These are phyloP conservation scores for Colletotrichum sp. DNA, from an alignment of 2,329 filamentous ascomycete genomes.

Conservation along the genomic window DNA sequence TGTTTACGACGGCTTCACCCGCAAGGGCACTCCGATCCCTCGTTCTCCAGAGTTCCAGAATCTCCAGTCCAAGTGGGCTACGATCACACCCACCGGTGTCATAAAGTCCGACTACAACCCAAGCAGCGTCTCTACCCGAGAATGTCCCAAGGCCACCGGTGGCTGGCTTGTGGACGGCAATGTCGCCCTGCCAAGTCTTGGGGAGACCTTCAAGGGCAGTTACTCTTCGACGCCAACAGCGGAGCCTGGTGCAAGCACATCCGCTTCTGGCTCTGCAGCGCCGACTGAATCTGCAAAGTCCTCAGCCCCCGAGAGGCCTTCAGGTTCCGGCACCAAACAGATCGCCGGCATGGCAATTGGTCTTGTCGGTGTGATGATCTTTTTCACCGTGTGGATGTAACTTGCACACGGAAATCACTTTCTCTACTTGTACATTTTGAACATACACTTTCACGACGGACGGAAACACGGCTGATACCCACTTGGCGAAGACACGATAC, in stretches of 20 bases:
- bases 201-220: conserved; percentile 49
- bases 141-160: conserved; percentile 73
- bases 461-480: conserved; percentile 13
- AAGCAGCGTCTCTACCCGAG: conserved; percentile 63
- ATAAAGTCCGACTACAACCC: conserved; percentile 69
- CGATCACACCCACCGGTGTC: conserved; percentile 72
- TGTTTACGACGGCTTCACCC: conserved; percentile 69
- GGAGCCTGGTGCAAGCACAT: background rate
- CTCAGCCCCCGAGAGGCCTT: conserved; percentile 27
- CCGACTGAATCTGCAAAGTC: conserved; percentile 36
- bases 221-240: conserved; percentile 21
- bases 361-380: conserved; percentile 55
- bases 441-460: conserved; percentile 1
- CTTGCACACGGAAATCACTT: background rate
- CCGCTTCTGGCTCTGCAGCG: conserved; percentile 23
- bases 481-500: background rate
- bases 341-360: conserved; percentile 55
- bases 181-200: conserved; percentile 72
- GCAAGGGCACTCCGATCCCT: conserved; percentile 76
- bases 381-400: conserved; percentile 57
- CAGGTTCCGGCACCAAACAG: conserved; percentile 49
- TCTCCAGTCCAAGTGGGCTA: conserved; percentile 78
- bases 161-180: conserved; percentile 78
- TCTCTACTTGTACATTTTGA: conserved; percentile 11
- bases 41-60: conserved; percentile 80